Evolutionary conservation across 2,329 filamentous ascomycete species (phyloP).

Genomic region (Aureobasidium pullulans): DNA sequence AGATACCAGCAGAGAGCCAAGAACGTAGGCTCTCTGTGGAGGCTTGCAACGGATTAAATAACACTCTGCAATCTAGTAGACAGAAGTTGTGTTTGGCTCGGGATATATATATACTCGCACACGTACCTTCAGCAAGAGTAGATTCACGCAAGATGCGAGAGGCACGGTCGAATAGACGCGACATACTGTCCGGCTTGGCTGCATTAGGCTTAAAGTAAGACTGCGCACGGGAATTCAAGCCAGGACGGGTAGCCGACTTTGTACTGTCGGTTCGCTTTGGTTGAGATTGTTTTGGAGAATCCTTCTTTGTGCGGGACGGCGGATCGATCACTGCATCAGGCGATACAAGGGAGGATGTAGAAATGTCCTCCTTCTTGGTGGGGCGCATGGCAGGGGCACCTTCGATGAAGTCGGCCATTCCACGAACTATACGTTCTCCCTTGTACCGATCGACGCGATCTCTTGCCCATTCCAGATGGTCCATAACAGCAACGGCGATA

Average conservation of each 20-base stretch:
- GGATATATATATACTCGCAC: too few relatives aligned
- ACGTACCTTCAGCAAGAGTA: constrained; percentile 22
- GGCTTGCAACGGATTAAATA: too few relatives aligned
- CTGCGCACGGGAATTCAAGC: background rate
- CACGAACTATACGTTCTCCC: constrained; percentile 20
- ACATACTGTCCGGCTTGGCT: constrained; percentile 19
- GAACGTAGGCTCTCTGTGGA: too few relatives aligned
- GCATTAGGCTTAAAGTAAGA: background rate
- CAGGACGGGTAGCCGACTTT: background rate
- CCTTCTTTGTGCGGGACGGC: background rate
- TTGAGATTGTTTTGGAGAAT: background rate
- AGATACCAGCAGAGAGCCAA: too few relatives aligned
- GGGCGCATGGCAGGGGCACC: constrained; percentile 11
- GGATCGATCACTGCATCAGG: background rate
- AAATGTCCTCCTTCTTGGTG: background rate
- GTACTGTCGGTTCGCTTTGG: background rate
- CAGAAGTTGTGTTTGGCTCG: too few relatives aligned
- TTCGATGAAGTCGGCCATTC: constrained; percentile 21
- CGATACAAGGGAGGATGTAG: background rate
- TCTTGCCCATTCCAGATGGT: constrained; percentile 28
- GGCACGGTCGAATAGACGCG: constrained; percentile 20
- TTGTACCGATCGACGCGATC: constrained; percentile 28
- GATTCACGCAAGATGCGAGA: constrained; percentile 24
- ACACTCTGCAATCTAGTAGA: too few relatives aligned
- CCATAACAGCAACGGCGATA: constrained; percentile 28